Evolutionary conservation across 1,139 yeast genomes (phyloP), one percentile per base, ranked within the genome.

Genomic region (Saccharomycopsis hybrid): DNA sequence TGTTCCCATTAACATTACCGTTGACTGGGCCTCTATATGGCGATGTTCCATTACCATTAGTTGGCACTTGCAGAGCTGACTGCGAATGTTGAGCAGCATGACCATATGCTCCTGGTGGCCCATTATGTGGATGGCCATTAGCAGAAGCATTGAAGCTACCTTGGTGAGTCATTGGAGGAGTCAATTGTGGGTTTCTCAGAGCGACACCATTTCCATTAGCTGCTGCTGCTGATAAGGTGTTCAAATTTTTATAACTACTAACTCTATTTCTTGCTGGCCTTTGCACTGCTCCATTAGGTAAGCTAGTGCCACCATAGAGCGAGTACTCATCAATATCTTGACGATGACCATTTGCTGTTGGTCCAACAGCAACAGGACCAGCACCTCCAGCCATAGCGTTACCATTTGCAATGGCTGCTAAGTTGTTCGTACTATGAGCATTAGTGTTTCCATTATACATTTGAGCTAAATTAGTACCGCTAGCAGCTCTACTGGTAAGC

Each of bases 281-380:
- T 36, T 33, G 41, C 7, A 40, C 43, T n/a, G 38, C 39, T 8
- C 52, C 52, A 35, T 41, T 42, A 29, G 48, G 51, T 43, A 43
- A 39, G 29, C 31, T 41, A 18, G 42, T 44, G 13, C 54, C 55
- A 5, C 51, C 53, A 36, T 53, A 53, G 24, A 53, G 41, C 8
- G 49, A 43, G 41, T 51, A 53, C 18, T 47, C 49, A 31, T 53
- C 52, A n/a, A 53, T 48, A 28, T 44, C 49, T 5, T 35, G 42
- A n/a, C 36, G 29, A 27, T 41, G 25, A 30, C 13, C 24, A 5
- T 44, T 40, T 2, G 31, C 37, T 29, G n/a, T 8, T 28, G 50
- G 46, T 4, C 4, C 31, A 35, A 11, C 33, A 5, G 29, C 37
- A 29, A 35, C 30, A n/a, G n/a, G n/a, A n/a, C n/a, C n/a, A n/a